Conservation (phyloP, 176 grass and related monocot genomes). For the Phyllostachys edulis region DNA sequence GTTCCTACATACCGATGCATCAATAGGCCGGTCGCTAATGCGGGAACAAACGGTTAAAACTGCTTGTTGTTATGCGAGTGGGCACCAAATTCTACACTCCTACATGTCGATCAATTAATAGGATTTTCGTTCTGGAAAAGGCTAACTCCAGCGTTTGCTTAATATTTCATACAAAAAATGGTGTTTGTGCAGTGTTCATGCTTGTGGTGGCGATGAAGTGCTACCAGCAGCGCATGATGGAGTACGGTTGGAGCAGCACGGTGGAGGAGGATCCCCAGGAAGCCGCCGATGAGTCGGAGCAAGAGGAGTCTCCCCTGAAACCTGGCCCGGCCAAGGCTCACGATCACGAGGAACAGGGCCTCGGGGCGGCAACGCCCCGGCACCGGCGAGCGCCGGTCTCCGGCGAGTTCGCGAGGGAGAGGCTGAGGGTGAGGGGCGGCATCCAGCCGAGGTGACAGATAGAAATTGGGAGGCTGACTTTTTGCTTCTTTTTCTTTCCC, state of each 20-base stretch:
- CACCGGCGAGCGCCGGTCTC: constrained; percentile 25
- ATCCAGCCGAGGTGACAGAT: constrained; percentile 47
- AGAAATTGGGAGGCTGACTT: background rate
- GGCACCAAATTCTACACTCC: background rate
- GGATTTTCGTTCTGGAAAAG: background rate
- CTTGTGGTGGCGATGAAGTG: constrained; percentile 72
- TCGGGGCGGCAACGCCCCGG: background rate
- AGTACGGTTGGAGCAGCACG: constrained; percentile 45
- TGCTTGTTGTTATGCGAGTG: background rate
- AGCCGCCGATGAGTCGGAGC: background rate
- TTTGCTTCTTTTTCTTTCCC: background rate
- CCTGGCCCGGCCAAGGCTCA: background rate
- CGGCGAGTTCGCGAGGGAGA: constrained; percentile 44
- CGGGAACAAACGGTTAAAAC: background rate
- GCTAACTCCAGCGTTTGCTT: background rate
- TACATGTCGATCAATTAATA: background rate
- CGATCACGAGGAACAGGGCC: background rate
- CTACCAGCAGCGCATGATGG: constrained; percentile 75
- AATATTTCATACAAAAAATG: background rate
- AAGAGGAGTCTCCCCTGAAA: constrained; percentile 21
- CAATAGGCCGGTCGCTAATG: background rate
- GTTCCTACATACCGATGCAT: background rate
- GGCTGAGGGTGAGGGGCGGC: constrained; percentile 41
- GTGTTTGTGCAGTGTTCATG: constrained; percentile 72
- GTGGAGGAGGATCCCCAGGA: constrained; percentile 26